Conservation (phyloP, 140 eudicot genomes). For the Anethum foeniculum region DNA sequence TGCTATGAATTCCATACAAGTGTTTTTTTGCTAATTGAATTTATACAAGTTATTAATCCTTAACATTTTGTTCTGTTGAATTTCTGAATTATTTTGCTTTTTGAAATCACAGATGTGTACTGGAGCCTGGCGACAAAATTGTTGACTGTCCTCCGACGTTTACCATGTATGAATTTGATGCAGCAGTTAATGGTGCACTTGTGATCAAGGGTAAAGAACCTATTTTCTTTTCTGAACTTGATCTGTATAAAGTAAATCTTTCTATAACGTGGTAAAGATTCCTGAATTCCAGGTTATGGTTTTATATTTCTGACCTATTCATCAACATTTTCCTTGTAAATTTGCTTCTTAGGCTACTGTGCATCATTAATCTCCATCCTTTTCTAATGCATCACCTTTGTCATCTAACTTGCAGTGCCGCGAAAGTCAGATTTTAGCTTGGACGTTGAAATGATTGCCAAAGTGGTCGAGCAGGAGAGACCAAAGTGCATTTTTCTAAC, state of each 20-base stretch:
- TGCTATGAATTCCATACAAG: neutral
- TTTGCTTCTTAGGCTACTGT: neutral
- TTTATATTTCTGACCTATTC: neutral
- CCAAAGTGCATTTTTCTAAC: conserved; percentile 93
- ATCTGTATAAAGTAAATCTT: neutral
- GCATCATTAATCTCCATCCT: neutral
- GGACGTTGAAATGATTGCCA: conserved; percentile 56
- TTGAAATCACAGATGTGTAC: conserved; percentile 56
- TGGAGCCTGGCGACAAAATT: conserved; percentile 93
- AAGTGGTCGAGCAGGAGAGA: conserved; percentile 64
- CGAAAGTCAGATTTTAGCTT: conserved; percentile 73
- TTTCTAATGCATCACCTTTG: conserved; percentile 5
- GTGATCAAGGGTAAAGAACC: conserved; percentile 60
- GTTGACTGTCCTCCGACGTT: conserved; percentile 98
- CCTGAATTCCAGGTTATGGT: neutral
- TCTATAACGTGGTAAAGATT: neutral
- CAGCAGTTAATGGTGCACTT: conserved; percentile 86
- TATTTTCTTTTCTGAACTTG: neutral
- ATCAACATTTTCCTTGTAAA: neutral
- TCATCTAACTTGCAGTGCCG: conserved; percentile 47
- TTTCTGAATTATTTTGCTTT: neutral
- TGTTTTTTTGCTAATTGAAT: neutral
- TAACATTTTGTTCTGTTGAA: neutral
- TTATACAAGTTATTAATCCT: conserved; percentile 2
- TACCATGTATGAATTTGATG: conserved; percentile 97